These are phyloP conservation scores for Linum usitatissimum DNA, from an alignment of 345 rosid genomes.

Conservation along the genomic window DNA sequence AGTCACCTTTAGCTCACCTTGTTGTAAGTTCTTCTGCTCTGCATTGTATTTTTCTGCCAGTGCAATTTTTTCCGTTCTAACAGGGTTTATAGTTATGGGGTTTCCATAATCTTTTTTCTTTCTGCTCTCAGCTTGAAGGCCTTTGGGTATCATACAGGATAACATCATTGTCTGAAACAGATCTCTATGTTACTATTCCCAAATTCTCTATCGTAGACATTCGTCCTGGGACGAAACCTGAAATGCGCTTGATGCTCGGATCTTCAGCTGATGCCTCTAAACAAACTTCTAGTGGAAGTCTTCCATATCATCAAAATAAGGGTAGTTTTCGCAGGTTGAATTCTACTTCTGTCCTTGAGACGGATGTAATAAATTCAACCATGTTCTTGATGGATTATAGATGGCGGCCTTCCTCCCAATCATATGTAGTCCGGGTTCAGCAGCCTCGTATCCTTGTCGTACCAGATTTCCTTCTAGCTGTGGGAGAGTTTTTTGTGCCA, in stretches of 20 bases:
- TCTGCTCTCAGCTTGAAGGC: conserved; percentile 68
- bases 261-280: conserved; percentile 81
- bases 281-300: conserved; percentile 53
- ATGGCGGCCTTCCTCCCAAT: conserved; percentile 80
- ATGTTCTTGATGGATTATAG: conserved; percentile 96
- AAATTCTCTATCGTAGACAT: conserved; percentile 77
- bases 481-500: conserved; percentile 94
- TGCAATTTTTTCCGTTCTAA: neutral
- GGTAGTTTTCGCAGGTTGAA: conserved; percentile 37
- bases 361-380: conserved; percentile 57
- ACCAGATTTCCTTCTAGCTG: conserved; percentile 91
- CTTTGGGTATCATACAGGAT: conserved; percentile 88
- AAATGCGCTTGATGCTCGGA: conserved; percentile 98
- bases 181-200: conserved; percentile 84
- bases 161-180: conserved; percentile 86
- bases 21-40: conserved; percentile 45
- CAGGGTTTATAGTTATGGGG: conserved; percentile 3
- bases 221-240: conserved; percentile 83
- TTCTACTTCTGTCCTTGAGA: conserved; percentile 40
- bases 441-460: conserved; percentile 94
- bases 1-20: conserved; percentile 81
- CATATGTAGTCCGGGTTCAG: conserved; percentile 77
- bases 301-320: conserved; percentile 38
- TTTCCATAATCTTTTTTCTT: neutral
- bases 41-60: conserved; percentile 9